Conservation (phyloP, 352 stramenopile genomes). For the Phytophthora nicotianae region DNA sequence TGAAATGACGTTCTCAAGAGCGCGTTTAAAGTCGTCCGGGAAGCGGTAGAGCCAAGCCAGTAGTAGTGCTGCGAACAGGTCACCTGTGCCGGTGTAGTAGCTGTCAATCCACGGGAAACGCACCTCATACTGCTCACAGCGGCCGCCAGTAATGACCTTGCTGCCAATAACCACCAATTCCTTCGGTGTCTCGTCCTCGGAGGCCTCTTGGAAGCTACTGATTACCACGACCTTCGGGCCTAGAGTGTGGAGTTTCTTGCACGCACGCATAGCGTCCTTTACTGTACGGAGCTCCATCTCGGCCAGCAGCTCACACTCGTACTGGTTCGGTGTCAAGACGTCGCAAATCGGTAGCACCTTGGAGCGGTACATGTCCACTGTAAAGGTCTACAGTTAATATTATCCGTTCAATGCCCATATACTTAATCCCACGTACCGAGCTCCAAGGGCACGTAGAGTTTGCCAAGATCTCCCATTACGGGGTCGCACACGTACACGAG, state of each 20-base stretch:
- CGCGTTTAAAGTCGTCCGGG: slow-evolving; percentile 65
- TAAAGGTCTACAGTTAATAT: slow-evolving; percentile 9
- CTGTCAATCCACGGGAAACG: slow-evolving; percentile 79
- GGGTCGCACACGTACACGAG: slow-evolving; percentile 86
- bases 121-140: slow-evolving; percentile 80
- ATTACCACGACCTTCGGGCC: slow-evolving; percentile 83
- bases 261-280: slow-evolving; percentile 67
- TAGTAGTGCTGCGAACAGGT: slow-evolving; percentile 83
- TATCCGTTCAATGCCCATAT: background rate
- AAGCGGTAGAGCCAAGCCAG: slow-evolving; percentile 78
- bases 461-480: slow-evolving; percentile 80
- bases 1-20: slow-evolving; percentile 76
- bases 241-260: slow-evolving; percentile 74
- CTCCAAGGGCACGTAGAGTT: slow-evolving; percentile 82
- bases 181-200: slow-evolving; percentile 25
- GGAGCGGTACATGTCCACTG: slow-evolving; percentile 82
- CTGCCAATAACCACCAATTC: slow-evolving; percentile 79
- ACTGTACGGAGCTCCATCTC: slow-evolving; percentile 71
- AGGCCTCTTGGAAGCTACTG: slow-evolving; percentile 73
- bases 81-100: slow-evolving; percentile 86
- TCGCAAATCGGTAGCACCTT: slow-evolving; percentile 82
- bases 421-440: slow-evolving; percentile 47
- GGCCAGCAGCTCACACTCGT: slow-evolving; percentile 82
- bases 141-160: slow-evolving; percentile 33
- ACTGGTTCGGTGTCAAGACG: slow-evolving; percentile 88